These are phyloP conservation scores for Penicillium sp. DNA, from an alignment of 2,329 filamentous ascomycete species.

Conservation along the genomic window DNA sequence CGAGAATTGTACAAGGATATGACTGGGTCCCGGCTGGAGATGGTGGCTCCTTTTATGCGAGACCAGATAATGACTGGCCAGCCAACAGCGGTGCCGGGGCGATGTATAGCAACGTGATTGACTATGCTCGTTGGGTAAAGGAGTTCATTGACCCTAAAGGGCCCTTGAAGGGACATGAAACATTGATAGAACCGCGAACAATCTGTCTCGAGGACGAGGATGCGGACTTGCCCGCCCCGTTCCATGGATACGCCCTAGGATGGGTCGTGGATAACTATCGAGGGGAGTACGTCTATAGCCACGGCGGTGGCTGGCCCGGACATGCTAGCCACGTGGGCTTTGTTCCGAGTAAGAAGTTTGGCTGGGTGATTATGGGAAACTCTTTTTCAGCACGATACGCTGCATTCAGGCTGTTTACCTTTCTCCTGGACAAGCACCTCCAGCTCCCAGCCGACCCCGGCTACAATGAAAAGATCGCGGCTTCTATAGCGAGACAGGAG, in stretches of 20 bases:
- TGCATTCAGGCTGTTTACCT: slow-evolving; percentile 2
- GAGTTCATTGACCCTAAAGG: slow-evolving; percentile 20
- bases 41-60: slow-evolving; percentile 2
- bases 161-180: slow-evolving; percentile 18
- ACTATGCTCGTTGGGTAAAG: slow-evolving; percentile 26
- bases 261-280: slow-evolving; percentile 25
- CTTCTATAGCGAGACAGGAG: slow-evolving; percentile 2
- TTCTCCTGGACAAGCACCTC: slow-evolving; percentile 16
- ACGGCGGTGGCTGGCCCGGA: slow-evolving; percentile 25
- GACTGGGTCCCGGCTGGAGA: slow-evolving; percentile 14
- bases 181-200: slow-evolving; percentile 13
- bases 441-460: slow-evolving; percentile 4
- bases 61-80: slow-evolving; percentile 15
- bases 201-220: slow-evolving; percentile 8
- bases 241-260: slow-evolving; percentile 24
- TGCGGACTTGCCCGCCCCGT: slow-evolving; percentile 13
- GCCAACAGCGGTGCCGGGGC: slow-evolving; percentile 21
- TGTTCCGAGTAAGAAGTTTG: slow-evolving; percentile 23
- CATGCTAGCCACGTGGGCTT: slow-evolving; percentile 23
- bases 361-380: slow-evolving; percentile 27
- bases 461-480: slow-evolving; percentile 6
- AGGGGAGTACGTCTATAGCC: slow-evolving; percentile 22
- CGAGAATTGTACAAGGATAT: slow-evolving; percentile 21
- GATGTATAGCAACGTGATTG: slow-evolving; percentile 27
- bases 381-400: neutral